Base-by-base conservation (phyloP, 2,329 filamentous ascomycete species). In the Rutstroemia sp. region DNA sequence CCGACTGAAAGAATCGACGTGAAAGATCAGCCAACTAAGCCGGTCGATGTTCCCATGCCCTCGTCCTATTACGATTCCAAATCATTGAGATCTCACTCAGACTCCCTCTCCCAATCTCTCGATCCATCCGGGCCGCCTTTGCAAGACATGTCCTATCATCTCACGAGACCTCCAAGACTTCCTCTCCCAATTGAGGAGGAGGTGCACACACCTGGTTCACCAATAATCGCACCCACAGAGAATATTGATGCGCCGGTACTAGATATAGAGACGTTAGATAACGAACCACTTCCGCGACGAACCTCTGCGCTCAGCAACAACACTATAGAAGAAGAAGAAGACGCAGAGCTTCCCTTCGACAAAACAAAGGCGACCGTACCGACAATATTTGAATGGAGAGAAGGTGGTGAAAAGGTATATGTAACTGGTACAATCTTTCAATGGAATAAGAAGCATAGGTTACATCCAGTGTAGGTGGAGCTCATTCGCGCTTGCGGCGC, bases 371-470 rank as follows among this genome's bases (percentile, higher is more conserved):
- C 88, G 41, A 88, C 88, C 7, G 88, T 97, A 44, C 89, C 90
- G 2, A 95, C 89, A 1, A 76, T 81, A 57, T 83, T 99, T 57
- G 88, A 95, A 72, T 99, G 94, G 94, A 81, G 59, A 45, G 58
- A 65, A 8, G 83, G 84, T 52, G 92, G 89, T 57, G 88, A 95
- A 57, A 95, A 92, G 72, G 84, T 97, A 61, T 99, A 96, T 71
- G 91, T 99, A 47, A 99, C 94, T 0, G 92, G 92, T 62, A 97
- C 94, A 19, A 96, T 97, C 69, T 95, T 95, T 65, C 89, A 92
- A 70, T 99, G 94, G 94, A 91, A 95, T 73, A 87, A 88, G 70
- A 97, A 97, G 74, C 95, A 92, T 70, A 83, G 88, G 64, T 76
- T 99, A 68, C 84, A 91, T 72, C 85, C 82, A 71, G 86, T 89